These are phyloP conservation scores for Periconia sp. DNA, from an alignment of 2,329 filamentous ascomycete genomes.

Conservation along the genomic window DNA sequence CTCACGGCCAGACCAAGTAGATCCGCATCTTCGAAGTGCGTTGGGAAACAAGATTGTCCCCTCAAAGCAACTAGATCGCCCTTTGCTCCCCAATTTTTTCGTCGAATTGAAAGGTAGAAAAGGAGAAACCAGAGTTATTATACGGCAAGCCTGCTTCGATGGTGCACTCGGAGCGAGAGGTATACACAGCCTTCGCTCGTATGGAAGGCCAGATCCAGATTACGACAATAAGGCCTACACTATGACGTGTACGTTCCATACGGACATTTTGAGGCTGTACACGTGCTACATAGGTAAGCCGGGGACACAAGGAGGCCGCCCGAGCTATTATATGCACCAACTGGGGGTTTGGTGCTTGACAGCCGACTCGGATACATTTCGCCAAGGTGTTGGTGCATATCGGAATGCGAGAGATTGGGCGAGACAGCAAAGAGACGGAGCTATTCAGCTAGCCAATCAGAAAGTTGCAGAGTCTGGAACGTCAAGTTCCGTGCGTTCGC, in stretches of 20 bases:
- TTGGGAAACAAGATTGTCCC: conserved; percentile 32
- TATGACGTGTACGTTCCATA: conserved; percentile 44
- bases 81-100: conserved; percentile 39
- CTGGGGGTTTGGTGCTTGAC: no score
- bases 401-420: no score
- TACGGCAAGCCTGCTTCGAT: conserved; percentile 26
- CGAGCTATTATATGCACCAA: conserved; percentile 51
- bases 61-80: conserved; percentile 23
- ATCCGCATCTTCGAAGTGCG: conserved; percentile 25
- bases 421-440: no score
- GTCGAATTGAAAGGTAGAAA: conserved; percentile 44
- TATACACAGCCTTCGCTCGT: conserved; percentile 45
- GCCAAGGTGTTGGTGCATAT: no score
- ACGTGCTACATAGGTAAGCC: conserved; percentile 43
- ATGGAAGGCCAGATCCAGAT: conserved; percentile 27
- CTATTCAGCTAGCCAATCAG: no score
- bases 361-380: no score
- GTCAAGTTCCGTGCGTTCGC: no score
- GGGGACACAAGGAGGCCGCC: conserved; percentile 27
- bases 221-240: conserved; percentile 47
- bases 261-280: conserved; percentile 42
- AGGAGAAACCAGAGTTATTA: conserved; percentile 25
- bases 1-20: conserved; percentile 28
- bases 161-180: conserved; percentile 34
- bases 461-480: no score